Conservation (phyloP, 2,329 filamentous ascomycete genomes). For the Colletotrichum sansevieriae region DNA sequence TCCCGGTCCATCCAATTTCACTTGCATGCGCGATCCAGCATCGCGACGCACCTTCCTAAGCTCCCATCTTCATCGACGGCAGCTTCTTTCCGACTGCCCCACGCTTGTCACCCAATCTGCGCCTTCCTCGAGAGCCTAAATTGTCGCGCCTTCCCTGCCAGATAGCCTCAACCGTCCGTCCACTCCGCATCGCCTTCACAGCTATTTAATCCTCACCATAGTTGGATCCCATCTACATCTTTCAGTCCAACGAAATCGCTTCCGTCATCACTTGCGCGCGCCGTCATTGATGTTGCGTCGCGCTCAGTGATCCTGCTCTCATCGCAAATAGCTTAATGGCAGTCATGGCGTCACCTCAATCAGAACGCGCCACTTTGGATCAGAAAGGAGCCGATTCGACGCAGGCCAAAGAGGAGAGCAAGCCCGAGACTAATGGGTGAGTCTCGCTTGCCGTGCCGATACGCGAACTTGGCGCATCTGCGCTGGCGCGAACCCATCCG, state of each 20-base stretch:
- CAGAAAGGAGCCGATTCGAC: conserved; percentile 59
- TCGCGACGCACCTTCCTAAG: conserved; percentile 24
- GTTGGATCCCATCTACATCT: background rate
- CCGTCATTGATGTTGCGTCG: conserved; percentile 54
- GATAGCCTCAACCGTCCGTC: background rate
- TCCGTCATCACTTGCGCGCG: conserved; percentile 13
- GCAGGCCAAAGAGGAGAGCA: conserved; percentile 49
- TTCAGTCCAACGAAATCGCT: background rate
- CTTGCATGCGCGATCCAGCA: conserved; percentile 17
- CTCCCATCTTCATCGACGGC: conserved; percentile 18
- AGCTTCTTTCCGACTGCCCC: conserved; percentile 7
- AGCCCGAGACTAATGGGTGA: conserved; percentile 55
- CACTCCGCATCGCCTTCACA: background rate
- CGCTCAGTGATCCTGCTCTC: conserved; percentile 46
- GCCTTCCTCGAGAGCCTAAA: background rate
- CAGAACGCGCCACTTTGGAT: conserved; percentile 58
- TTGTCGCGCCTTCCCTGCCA: background rate
- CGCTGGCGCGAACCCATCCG: conserved; percentile 8
- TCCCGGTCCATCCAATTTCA: background rate
- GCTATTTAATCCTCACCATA: background rate
- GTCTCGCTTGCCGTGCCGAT: conserved; percentile 45
- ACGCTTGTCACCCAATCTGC: background rate
- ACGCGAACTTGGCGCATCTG: conserved; percentile 37
- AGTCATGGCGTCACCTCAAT: conserved; percentile 65
- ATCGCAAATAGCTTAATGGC: conserved; percentile 57